phyloP scores from a whole-genome alignment of 805 yeast species.

The Blastobotrys parvus region DNA sequence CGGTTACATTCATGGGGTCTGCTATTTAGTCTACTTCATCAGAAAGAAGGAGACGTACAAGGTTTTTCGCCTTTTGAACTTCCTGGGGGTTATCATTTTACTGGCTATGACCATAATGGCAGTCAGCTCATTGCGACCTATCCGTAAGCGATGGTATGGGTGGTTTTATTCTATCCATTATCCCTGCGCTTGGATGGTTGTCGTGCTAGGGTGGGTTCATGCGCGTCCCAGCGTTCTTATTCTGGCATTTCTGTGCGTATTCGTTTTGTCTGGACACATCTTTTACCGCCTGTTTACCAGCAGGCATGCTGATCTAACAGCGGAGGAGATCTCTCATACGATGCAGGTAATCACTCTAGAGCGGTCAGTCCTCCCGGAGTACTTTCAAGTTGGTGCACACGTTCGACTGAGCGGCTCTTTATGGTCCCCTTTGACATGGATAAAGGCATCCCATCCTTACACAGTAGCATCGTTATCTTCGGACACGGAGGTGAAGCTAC shows the following conservation, averaged over 20 bases:
- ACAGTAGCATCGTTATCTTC: conserved; percentile 45
- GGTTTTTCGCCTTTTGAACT: conserved; percentile 47
- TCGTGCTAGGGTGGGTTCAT: conserved; percentile 61
- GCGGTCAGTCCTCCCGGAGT: conserved; percentile 30
- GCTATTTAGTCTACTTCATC: conserved; percentile 45
- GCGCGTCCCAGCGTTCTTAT: conserved; percentile 67
- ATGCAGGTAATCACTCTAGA: conserved; percentile 44
- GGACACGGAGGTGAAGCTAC: conserved; percentile 32
- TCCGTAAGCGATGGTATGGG: conserved; percentile 55
- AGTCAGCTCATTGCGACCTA: conserved; percentile 55
- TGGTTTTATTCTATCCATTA: conserved; percentile 68
- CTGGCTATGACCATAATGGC: conserved; percentile 53
- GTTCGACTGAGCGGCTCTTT: conserved; percentile 25
- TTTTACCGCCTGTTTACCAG: conserved; percentile 36
- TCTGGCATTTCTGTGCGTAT: conserved; percentile 46
- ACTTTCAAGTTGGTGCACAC: conserved; percentile 43
- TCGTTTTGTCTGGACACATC: conserved; percentile 52
- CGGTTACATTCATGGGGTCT: conserved; percentile 52
- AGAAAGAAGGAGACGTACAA: conserved; percentile 39
- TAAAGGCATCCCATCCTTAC: conserved; percentile 37
- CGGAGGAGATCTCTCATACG: conserved; percentile 38
- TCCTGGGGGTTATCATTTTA: conserved; percentile 65
- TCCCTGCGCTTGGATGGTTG: conserved; percentile 65
- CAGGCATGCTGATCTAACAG: conserved; percentile 10
- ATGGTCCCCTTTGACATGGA: conserved; percentile 31